Evolutionary conservation across 306 rosid genomes (phyloP), one percentile per base, ranked within the genome.

Genomic region (Lathyrus aphaca): DNA sequence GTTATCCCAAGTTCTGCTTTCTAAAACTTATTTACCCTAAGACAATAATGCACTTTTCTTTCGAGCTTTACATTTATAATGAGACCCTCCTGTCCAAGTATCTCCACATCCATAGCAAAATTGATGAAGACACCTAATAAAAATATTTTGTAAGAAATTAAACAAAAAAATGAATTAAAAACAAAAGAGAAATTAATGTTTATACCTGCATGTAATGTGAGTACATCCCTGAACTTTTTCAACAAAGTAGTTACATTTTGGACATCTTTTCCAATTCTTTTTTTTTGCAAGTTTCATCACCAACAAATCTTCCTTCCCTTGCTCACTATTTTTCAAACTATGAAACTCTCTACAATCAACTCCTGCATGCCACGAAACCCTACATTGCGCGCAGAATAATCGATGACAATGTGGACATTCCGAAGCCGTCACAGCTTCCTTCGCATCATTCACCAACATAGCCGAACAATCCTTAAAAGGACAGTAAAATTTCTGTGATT

Each of bases 401-500:
- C 90, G 74, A 18, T 80, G 38, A 13, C 94, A 87, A 29, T 58
- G 55, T 2, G 84, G 87, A 50, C 93, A 88, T 43, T 84, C 89
- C 0, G 89, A 76, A 11, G 14, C 13, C 2, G 84, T 85, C 75
- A 85, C 80, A n/a, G 15, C 39, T n/a, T 73, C 86, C 0, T 2
- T 74, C 0, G 71, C 90, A 8, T 87, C 87, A 15, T 61, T 80
- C 3, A 87, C 62, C 48, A 87, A 16, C 86, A 78, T 30, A 6
- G 80, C 81, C 4, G 87, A 81, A 14, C 87, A 85, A 17, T 89
- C 91, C 68, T 79, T 77, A 8, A 68, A 87, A 1, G 89, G 94
- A 45, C 94, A 89, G 55, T 82, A 82, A 27, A 81, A 63, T 14
- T 58, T 89, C 18, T 81, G 55, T 6, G 66, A 73, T 4, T 54